Evolutionary conservation across 176 grass and related monocot species (phyloP), one percentile per base, ranked within the genome.

Genomic region (Ensete ventricosum): DNA sequence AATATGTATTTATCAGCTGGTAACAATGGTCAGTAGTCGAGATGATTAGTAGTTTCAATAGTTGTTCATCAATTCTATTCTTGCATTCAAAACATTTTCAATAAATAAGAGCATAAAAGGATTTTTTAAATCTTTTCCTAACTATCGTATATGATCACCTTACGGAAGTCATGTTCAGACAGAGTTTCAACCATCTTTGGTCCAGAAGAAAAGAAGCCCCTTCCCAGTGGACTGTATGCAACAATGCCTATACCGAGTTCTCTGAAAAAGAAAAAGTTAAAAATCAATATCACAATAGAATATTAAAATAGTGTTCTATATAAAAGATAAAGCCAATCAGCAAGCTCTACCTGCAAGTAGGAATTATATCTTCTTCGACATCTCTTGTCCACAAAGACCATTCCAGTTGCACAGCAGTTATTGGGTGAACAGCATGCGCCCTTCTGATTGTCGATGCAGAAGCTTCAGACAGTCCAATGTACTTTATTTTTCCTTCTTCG

Each of bases 311-410:
- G 11, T n/a, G 73, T 22, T 43, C 27, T 53, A 52, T 34, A 64
- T 54, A 50, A 20, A 43, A 74, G 21, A 64, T 59, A 75, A 62
- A 10, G 23, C 48, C 50, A 73, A 43, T 9, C 19, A 27, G 16
- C 7, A 62, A 73, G 59, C 49, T 69, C 68, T 16, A 89, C 90
- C 84, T 89, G 87, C 90, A 93, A 63, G 87, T 93, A 0, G 87
- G 90, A 72, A 89, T 63, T 71, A 93, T 71, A 20, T 83, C 87
- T 77, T 93, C 58, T 83, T 93, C 84, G 1, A 23, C 82, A 23
- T 93, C 90, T 83, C 90, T 89, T 11, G 82, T 59, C 87, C 90
- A 93, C 8, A 93, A 24, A 2, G 87, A 93, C 90, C 86, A 92
- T 48, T 92, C 90, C 9, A 92, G 3, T 52, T 89, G 79, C 20